Evolutionary conservation across 225 moss, liverwort and hornwort genomes (phyloP), one percentile per base, ranked within the genome.

Genomic region (Marchantia polymorpha): DNA sequence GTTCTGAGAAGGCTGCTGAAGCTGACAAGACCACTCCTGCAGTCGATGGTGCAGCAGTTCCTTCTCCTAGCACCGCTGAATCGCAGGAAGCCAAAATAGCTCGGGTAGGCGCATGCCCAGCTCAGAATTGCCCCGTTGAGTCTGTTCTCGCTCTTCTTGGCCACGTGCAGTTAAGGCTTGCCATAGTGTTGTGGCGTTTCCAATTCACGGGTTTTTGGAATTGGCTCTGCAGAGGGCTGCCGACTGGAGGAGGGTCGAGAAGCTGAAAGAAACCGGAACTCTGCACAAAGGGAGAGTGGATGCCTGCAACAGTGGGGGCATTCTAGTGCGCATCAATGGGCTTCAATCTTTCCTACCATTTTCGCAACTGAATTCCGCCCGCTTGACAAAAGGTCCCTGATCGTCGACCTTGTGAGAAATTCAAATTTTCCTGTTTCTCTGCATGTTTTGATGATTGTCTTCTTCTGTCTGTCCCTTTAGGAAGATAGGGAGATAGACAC

Each of bases 311-410:
- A 95, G 90, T 73, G 99, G 99, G 27, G 99, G 99, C 46, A 87
- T 95, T 85, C 79, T 99, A 84, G 95, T 99, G 87, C 99, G 99
- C 81, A 90, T 95, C 84, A 88, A 89, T 75, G 89, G 84, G 61
- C 93, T 99, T 81, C 95, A 95, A 87, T 93, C 95, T 75, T 99
- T 99, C 80, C 81, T 99, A 59, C 99, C 99, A 68, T 95, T 99
- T 81, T 99, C 99, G 61, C 99, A 95, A 77, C 86, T 99, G 87
- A 90, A 91, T 83, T 74, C 81, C 82, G 74, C 86, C 67, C 95
- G 99, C 82, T 61, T 90, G 61, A 86, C 91, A 39, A 93, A 82
- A 94, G 93, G 95, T 97, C 70, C 59, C 48, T 39, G 53, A 70
- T 61, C 78, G 20, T 69, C 23, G 46, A 60, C 78, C 78, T 73